Evolutionary conservation across 805 yeast genomes (phyloP), one percentile per base, ranked within the genome.

Genomic region (Candida bentonensis): DNA sequence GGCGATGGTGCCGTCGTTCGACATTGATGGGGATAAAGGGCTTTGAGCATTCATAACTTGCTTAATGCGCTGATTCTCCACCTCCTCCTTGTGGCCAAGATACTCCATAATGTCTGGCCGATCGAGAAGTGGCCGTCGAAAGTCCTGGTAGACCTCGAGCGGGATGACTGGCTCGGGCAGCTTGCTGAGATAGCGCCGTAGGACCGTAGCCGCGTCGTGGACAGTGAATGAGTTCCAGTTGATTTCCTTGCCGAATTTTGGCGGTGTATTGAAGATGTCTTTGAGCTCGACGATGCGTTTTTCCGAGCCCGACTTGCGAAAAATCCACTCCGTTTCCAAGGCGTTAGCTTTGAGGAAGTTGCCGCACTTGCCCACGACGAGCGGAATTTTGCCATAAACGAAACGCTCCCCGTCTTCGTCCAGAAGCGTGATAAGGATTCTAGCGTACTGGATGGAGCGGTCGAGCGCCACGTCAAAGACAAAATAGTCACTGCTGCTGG

Each of bases 331-430:
- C 1, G 82, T 80, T 25, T 75, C 74, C 25, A 86, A 67, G 22
- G 66, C 70, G 50, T 84, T 76, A 41, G 76, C 74, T 56, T 92
- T 89, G 47, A 92, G 64, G 56, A 65, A 88, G 0, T 83, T 79
- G 0, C 97, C 96, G 64, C 98, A 89, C 53, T 86, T 82, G 15
- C 96, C 97, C n/a, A 92, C 94, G 13, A 92, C 82, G 15, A 86
- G 73, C 0, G 99, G 99, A 17, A 92, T 84, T 44, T 78, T 69
- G 21, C 97, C 98, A 58, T 85, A 92, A 42, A 79, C 77, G 25
- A 82, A 74, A 46, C 78, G 74, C 22, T 78, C 79, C 49, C 76
- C 76, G 40, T 54, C 44, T 9, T 72, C 70, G 49, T 74, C 73
- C 39, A 80, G 68, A 4, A 82, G 74, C 28, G 79, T 74, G 44